Evolutionary conservation across 208 protist genomes (phyloP).

Genomic region (Leishmania martiniquensis): DNA sequence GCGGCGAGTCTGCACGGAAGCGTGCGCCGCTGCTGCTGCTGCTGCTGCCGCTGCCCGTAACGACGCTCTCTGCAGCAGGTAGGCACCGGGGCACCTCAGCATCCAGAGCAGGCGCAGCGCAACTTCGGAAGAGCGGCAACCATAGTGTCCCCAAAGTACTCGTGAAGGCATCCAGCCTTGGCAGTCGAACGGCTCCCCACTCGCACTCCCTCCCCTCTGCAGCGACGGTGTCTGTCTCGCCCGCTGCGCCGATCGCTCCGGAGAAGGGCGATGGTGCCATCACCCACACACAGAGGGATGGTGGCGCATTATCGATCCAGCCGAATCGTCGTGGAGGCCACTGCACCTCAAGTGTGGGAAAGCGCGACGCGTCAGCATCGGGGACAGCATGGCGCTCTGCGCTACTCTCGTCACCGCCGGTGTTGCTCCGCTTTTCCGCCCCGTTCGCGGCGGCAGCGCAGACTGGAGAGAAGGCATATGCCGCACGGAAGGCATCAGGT

Average conservation of each 20-base stretch:
- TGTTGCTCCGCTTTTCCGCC: not conserved
- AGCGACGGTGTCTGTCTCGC: not conserved
- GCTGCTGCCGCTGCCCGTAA: not conserved
- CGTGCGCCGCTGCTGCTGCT: not conserved
- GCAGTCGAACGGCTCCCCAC: constrained; percentile 23
- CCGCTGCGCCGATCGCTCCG: not conserved
- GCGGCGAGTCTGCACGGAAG: not conserved
- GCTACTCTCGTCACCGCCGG: not conserved
- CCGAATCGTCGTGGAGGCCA: constrained; percentile 27
- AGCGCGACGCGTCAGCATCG: not conserved
- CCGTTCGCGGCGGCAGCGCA: not conserved
- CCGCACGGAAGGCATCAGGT: constrained; percentile 16
- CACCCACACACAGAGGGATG: constrained; percentile 21
- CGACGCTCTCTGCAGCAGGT: not conserved
- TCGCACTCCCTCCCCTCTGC: constrained; percentile 7
- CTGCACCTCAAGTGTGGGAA: constrained; percentile 15
- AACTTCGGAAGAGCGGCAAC: constrained; percentile 33
- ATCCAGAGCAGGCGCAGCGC: not conserved
- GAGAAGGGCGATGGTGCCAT: not conserved
- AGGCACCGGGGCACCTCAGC: not conserved
- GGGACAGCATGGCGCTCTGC: not conserved
- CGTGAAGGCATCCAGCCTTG: constrained; percentile 13
- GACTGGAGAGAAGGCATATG: not conserved
- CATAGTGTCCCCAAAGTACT: constrained; percentile 21
- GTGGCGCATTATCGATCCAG: constrained; percentile 12